Evolutionary conservation across 2,329 filamentous ascomycete genomes (phyloP).

Genomic region (Aotearoamyces nothofagi): DNA sequence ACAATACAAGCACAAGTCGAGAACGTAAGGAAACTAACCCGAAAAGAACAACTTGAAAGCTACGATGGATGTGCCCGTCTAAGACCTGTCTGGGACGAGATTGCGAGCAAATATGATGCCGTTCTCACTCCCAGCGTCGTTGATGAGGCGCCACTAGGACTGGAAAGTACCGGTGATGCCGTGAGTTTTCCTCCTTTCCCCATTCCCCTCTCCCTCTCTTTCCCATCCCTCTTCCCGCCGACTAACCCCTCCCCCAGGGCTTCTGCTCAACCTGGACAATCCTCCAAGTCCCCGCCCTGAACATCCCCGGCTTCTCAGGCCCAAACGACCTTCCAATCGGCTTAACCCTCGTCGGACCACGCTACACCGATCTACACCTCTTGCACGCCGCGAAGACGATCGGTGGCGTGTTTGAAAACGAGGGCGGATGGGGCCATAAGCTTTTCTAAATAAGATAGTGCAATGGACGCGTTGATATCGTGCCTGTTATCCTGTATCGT

Average conservation of each 20-base stretch:
- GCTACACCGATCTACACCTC: conserved; percentile 28
- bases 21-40: conserved; percentile 26
- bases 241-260: conserved; percentile 9
- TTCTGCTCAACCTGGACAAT: conserved; percentile 19
- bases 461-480: no score
- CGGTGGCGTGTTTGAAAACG: conserved; percentile 23
- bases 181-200: no score
- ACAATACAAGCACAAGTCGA: conserved; percentile 34
- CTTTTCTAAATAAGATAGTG: no score
- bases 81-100: conserved; percentile 36
- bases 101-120: conserved; percentile 34
- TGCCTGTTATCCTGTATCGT: no score
- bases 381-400: conserved; percentile 25
- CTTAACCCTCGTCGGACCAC: conserved; percentile 31
- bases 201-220: background rate
- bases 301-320: conserved; percentile 46
- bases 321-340: conserved; percentile 43
- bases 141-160: conserved; percentile 42
- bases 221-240: conserved; percentile 14
- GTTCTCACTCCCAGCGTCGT: conserved; percentile 41
- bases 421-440: no score
- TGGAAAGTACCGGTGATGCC: conserved; percentile 38
- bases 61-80: conserved; percentile 38
- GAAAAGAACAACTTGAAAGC: conserved; percentile 32
- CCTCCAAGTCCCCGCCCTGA: conserved; percentile 47